Base-by-base conservation (phyloP, 176 grass and related monocot species). In the Bothriochloa decipiens region DNA sequence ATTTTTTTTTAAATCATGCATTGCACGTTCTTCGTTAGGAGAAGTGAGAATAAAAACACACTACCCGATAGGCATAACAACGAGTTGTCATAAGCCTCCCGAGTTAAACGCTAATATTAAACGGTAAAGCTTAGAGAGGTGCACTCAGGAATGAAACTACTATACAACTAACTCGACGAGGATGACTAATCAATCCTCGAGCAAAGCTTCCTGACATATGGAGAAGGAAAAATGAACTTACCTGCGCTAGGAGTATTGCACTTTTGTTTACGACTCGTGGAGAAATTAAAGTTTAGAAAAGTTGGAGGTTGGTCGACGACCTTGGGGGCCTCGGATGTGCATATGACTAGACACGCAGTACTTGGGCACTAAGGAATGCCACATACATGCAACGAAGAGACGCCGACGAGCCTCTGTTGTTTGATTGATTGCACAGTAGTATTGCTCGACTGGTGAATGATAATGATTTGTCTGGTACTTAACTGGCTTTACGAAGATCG, bases 321-420 rank as follows among this genome's bases (percentile, higher is more conserved):
- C 35, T 26, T 23, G 20, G 69, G 40, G 69, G 20, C 67, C 29
- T 71, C 11, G 41, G 41, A 46, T 16, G 25, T 37, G 13, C 12
- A 4, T 43, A 17, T 60, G 78, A 80, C 61, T 33, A 7, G 63
- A 7, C 28, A 36, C 7, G 27, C 27, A 50, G 36, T 52, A 68
- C 78, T 80, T 80, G 63, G 64, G 26, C 41, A 35, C 64, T 80
- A 80, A 80, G 78, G 7, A 79, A 65, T 65, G 36, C 18, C 50
- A 20, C 29, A 23, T 6, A 45, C 6, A n/a, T 26, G 69, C 22
- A 71, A 1, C 2, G 11, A 4, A 40, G 3, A 3, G 39, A 40
- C 15, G n/a, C 10, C 11, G 20, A 35, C 14, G 39, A 14, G 37
- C 68, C 11, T 23, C 3, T 67, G 2, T 37, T 33, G 14, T 70